These are phyloP conservation scores for Stephanocyclus meneghinianus DNA, from an alignment of 352 stramenopile species.

Conservation along the genomic window DNA sequence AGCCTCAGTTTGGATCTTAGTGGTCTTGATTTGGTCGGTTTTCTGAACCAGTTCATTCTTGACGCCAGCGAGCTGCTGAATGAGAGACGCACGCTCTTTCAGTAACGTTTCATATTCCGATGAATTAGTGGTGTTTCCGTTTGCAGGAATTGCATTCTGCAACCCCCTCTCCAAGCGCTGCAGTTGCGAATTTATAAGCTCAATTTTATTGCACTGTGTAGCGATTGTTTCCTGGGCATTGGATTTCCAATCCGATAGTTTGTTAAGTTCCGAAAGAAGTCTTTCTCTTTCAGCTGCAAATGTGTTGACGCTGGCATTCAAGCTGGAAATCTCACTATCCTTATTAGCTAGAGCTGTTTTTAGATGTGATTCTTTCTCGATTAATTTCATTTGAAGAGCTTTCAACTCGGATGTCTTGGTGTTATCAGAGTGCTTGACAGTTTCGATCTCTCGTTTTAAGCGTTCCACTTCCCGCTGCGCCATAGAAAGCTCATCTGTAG, in stretches of 20 bases:
- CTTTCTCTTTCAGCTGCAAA: conserved; percentile 32
- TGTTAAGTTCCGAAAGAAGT: conserved; percentile 26
- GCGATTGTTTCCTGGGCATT: conserved; percentile 21
- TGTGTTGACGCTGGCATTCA: conserved; percentile 22
- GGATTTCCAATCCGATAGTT: conserved; percentile 35
- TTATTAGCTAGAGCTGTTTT: conserved; percentile 27
- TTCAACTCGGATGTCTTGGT: conserved; percentile 25
- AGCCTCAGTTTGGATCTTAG: conserved; percentile 28
- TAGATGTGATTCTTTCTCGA: conserved; percentile 22
- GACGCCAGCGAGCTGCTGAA: conserved; percentile 28
- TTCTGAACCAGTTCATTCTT: conserved; percentile 33
- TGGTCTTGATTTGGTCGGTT: conserved; percentile 27
- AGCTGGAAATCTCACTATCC: conserved; percentile 15
- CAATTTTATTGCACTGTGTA: conserved; percentile 26
- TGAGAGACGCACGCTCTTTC: conserved; percentile 12
- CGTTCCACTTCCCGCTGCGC: conserved; percentile 29
- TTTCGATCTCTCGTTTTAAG: conserved; percentile 34
- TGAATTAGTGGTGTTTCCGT: not conserved
- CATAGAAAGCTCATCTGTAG: conserved; percentile 21
- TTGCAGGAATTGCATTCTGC: not conserved
- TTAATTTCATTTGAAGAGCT: conserved; percentile 23
- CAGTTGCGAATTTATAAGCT: conserved; percentile 5
- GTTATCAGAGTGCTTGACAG: conserved; percentile 4
- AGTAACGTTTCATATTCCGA: conserved; percentile 12
- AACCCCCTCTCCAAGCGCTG: not conserved